These are phyloP conservation scores for Amaranthus palmeri DNA, from an alignment of 148 eudicot genomes.

Conservation along the genomic window DNA sequence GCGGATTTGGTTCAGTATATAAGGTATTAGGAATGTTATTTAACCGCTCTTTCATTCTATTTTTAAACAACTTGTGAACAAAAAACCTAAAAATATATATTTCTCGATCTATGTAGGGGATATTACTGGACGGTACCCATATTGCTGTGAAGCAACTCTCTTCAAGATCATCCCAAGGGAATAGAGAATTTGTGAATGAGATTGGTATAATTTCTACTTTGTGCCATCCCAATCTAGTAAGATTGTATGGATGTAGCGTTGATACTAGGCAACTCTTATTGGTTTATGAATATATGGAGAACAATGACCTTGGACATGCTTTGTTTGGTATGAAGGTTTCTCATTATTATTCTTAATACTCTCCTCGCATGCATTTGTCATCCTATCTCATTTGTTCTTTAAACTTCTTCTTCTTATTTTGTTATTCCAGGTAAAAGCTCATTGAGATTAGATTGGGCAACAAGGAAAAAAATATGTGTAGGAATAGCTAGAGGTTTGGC, in stretches of 20 bases:
- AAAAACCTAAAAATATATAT: background rate
- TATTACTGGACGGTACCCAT: constrained; percentile 18
- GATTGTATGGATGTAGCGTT: constrained; percentile 26
- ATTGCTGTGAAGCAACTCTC: constrained; percentile 33
- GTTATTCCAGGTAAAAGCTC: background rate
- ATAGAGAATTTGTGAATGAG: constrained; percentile 30
- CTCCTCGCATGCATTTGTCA: too few relatives aligned
- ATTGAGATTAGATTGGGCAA: constrained; percentile 12
- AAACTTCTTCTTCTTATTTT: too few relatives aligned
- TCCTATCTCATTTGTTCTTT: too few relatives aligned
- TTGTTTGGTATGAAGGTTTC: constrained; percentile 18
- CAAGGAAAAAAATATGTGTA: constrained; percentile 13
- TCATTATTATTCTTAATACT: background rate
- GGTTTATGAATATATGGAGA: constrained; percentile 30
- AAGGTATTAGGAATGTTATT: constrained; percentile 25
- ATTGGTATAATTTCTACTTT: constrained; percentile 29
- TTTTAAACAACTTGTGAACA: background rate
- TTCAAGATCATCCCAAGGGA: constrained; percentile 29
- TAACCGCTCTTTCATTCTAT: background rate
- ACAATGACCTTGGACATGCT: constrained; percentile 23
- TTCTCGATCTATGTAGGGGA: constrained; percentile 14
- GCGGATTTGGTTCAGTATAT: constrained; percentile 64
- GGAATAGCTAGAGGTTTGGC: constrained; percentile 21
- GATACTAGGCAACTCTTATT: constrained; percentile 17
- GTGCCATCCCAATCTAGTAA: constrained; percentile 29